Percentiles rank a stretch among this genome's conserved stretches.
Conservation (phyloP, 164 flowering plant genomes). For the Protea cynaroides region DNA sequence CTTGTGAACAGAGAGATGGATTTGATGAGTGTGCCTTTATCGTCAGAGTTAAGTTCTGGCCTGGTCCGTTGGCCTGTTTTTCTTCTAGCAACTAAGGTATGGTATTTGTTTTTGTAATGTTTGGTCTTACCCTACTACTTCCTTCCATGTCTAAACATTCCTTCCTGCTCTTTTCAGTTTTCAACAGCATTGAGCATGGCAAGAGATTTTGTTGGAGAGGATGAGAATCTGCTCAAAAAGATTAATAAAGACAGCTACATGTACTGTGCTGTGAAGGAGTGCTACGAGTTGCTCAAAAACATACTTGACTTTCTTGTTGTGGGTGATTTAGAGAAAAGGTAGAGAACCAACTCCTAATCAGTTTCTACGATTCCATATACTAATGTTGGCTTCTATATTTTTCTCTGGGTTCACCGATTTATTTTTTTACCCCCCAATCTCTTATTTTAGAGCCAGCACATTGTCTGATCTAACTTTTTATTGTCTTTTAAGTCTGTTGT, state of each 20-base stretch:
- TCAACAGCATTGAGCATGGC: constrained; percentile 75
- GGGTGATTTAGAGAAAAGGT: constrained; percentile 79
- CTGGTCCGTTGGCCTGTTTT: constrained; percentile 80
- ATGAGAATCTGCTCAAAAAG: constrained; percentile 46
- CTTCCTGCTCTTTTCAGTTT: constrained; percentile 37
- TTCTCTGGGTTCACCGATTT: not conserved
- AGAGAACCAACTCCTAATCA: constrained; percentile 5
- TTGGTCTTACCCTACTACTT: not conserved
- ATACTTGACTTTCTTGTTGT: constrained; percentile 62
- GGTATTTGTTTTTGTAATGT: not conserved
- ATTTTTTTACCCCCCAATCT: not conserved
- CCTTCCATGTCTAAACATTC: not conserved
- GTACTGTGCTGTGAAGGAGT: constrained; percentile 74
- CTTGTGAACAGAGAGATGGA: constrained; percentile 66
- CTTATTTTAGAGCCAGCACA: not conserved
- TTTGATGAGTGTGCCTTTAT: constrained; percentile 73
- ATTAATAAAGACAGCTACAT: constrained; percentile 61
- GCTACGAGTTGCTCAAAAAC: constrained; percentile 69
- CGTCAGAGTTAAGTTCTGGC: constrained; percentile 50
- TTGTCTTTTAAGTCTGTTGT: not conserved
- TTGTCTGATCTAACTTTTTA: not conserved
- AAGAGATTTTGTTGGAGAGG: constrained; percentile 65
- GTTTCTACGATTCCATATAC: not conserved
- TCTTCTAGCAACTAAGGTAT: constrained; percentile 80
- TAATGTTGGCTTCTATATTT: not conserved